phyloP scores from a whole-genome alignment of 176 grass and related monocot species.

The Tillandsia leiboldiana region DNA sequence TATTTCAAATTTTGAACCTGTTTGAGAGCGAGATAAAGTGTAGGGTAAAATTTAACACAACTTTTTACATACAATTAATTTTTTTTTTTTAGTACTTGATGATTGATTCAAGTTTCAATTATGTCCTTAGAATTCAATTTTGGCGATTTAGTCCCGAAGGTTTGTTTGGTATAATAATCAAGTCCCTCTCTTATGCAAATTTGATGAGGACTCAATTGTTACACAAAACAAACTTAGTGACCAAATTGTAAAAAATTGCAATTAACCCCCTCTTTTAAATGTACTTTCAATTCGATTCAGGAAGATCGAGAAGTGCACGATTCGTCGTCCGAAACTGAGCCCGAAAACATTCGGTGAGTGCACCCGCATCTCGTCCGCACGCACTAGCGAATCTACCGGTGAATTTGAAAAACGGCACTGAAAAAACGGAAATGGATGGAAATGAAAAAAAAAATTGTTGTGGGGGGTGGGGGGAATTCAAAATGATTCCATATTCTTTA shows the following conservation, averaged over 20 bases:
- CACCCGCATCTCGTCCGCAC: conserved; percentile 20
- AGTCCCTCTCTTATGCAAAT: too few relatives aligned
- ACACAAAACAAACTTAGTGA: not conserved
- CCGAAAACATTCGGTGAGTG: conserved; percentile 13
- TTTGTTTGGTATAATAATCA: too few relatives aligned
- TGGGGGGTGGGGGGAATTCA: not conserved
- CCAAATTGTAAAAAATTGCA: conserved; percentile 3
- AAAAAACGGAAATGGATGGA: not conserved
- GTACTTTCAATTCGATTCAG: conserved; percentile 12
- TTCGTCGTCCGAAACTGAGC: conserved; percentile 12
- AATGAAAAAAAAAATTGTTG: not conserved
- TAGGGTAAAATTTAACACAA: not conserved
- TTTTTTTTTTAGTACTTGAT: not conserved
- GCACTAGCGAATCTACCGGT: conserved; percentile 2
- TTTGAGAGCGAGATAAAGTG: not conserved
- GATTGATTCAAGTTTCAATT: too few relatives aligned
- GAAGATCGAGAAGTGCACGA: conserved; percentile 10
- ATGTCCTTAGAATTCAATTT: too few relatives aligned
- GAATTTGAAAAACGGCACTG: not conserved
- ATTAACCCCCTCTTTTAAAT: conserved; percentile 4
- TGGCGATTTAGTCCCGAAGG: too few relatives aligned
- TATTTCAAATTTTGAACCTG: not conserved
- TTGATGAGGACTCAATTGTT: not conserved
- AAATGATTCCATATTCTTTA: not conserved
- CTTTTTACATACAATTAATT: not conserved